Conservation (phyloP, 2,329 filamentous ascomycete species). For the Pyrenochaeta sp. region DNA sequence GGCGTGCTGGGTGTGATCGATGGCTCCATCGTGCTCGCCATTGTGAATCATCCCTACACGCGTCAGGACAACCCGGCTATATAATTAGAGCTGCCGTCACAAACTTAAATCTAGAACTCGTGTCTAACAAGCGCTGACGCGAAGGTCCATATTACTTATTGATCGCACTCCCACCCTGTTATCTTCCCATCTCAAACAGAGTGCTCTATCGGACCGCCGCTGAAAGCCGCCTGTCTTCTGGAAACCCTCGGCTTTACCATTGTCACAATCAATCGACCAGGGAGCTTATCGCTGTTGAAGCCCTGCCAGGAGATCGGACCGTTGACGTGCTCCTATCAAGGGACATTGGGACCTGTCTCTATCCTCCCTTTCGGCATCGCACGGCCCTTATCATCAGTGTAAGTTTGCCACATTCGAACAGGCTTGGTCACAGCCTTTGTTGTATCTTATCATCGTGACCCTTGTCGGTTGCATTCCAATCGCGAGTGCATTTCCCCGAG, state of each 20-base stretch:
- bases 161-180: constrained; percentile 21
- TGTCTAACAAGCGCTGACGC: constrained; percentile 18
- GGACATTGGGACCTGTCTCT: constrained; percentile 15
- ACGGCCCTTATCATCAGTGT: constrained; percentile 31
- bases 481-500: constrained; percentile 15
- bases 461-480: constrained; percentile 4
- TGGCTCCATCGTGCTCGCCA: constrained; percentile 39
- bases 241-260: constrained; percentile 44
- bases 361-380: constrained; percentile 33
- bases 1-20: constrained; percentile 45
- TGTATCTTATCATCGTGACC: constrained; percentile 4
- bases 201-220: constrained; percentile 31
- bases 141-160: constrained; percentile 34
- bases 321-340: constrained; percentile 14
- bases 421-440: constrained; percentile 22
- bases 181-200: constrained; percentile 23
- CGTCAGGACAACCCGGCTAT: constrained; percentile 31
- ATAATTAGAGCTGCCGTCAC: constrained; percentile 31
- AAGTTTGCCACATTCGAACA: constrained; percentile 28
- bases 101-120: constrained; percentile 39
- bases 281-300: constrained; percentile 37
- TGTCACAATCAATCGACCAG: constrained; percentile 17
- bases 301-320: constrained; percentile 22
- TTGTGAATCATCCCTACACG: constrained; percentile 39
- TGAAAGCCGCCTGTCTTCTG: constrained; percentile 36